Base-by-base conservation (phyloP, 306 rosid species). In the Begonia masoniana region DNA sequence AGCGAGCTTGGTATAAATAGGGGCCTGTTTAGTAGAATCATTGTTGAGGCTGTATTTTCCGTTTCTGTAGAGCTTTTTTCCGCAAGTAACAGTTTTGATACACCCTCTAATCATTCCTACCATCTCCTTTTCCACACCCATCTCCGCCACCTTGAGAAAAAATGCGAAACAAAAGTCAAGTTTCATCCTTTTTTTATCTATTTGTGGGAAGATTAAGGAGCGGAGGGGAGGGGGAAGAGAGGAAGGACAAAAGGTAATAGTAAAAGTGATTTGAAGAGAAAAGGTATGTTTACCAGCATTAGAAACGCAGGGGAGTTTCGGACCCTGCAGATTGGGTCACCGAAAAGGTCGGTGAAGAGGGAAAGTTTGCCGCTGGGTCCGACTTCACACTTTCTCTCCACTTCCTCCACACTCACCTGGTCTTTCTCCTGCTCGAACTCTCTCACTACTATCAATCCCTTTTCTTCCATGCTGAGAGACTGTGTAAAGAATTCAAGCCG, bases 271-370 rank as follows among this genome's bases (percentile, higher is more conserved):
- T 12, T 47, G 50, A 4, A 51, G 24, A 15, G 24, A 31, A 23
- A 51, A 19, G 35, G 24, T 4, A 6, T 16, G 35, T 31, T 7
- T 55, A 87, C 96, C 82, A 87, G 87, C 94, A 87, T 87, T 68
- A 74, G 86, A 54, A 78, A 87, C 43, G 86, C 70, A 43, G 96
- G 94, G 2, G 94, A 83, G 62, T 87, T 63, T 63, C 94, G 84
- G 68, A 87, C 80, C 71, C 96, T 75, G 77, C 87, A 87, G 62
- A 87, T 80, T 7, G 96, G 94, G 63, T 87, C 96, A 48, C 96
- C 85, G 13, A 67, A 70, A 59, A 81, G 79, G 75, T 87, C 81
- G 54, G 94, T 83, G 67, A 72, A 83, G 64, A 87, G 81, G 15
- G 83, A 78, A 55, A 81, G 67, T 54, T 81, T 73, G 47, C 76